phyloP scores from a whole-genome alignment of 495 filamentous ascomycete genomes.

The Coniosporium apollinis region DNA sequence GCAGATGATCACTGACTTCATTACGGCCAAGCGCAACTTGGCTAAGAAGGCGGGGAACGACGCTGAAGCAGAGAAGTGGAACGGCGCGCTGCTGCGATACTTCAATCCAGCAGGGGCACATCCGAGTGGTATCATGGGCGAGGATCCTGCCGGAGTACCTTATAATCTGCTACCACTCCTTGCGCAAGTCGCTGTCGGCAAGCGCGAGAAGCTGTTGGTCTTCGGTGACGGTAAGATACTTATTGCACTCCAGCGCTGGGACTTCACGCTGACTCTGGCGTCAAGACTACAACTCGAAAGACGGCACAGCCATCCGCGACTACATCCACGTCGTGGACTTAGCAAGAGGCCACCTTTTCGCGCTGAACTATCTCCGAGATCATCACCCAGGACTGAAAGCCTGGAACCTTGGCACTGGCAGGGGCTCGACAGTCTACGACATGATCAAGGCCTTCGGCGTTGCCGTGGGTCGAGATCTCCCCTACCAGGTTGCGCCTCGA shows the following conservation, averaged over 20 bases:
- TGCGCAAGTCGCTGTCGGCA: conserved; percentile 88
- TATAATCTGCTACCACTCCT: conserved; percentile 91
- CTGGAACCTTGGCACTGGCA: conserved; percentile 96
- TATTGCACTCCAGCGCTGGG: neutral
- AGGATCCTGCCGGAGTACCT: conserved; percentile 88
- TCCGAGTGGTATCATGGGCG: conserved; percentile 93
- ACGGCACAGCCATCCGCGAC: conserved; percentile 59
- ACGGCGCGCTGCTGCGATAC: conserved; percentile 83
- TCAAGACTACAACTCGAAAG: conserved; percentile 69
- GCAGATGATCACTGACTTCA: conserved; percentile 73
- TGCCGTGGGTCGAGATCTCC: conserved; percentile 67
- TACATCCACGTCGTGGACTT: conserved; percentile 81
- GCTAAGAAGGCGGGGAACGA: conserved; percentile 61
- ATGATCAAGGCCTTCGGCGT: conserved; percentile 90
- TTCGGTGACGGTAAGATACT: conserved; percentile 65
- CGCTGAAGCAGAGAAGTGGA: conserved; percentile 73
- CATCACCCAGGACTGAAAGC: conserved; percentile 84
- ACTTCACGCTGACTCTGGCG: neutral
- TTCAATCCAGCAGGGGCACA: conserved; percentile 96
- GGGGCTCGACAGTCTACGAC: conserved; percentile 87
- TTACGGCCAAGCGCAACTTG: conserved; percentile 75
- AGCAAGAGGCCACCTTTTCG: conserved; percentile 74
- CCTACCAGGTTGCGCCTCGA: conserved; percentile 72
- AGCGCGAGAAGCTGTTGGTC: conserved; percentile 83
- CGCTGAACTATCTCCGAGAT: conserved; percentile 78